Percentiles rank a stretch among this genome's conserved stretches.
Conservation (phyloP, 2,329 filamentous ascomycete species). For the Neonectria punicea region DNA sequence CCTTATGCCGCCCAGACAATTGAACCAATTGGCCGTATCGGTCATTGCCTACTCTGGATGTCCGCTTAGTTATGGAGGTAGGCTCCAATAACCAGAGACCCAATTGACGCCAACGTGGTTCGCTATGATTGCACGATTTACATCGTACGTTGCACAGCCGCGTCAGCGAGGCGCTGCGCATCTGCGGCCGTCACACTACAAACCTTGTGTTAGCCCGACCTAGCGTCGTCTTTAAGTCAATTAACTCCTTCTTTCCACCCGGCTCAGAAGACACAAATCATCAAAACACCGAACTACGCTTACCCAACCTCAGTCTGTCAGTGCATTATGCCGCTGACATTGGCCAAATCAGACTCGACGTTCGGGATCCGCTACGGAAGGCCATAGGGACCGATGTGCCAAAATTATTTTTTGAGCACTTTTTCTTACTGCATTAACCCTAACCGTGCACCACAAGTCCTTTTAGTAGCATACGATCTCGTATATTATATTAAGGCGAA, state of each 20-base stretch:
- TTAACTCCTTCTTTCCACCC: background rate
- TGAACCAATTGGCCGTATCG: background rate
- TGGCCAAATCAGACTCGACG: background rate
- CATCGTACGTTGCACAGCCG: background rate
- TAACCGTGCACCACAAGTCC: no score
- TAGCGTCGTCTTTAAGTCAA: background rate
- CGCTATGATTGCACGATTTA: background rate
- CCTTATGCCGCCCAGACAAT: background rate
- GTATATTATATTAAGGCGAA: no score
- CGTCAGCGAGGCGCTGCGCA: background rate
- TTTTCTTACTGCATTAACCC: no score
- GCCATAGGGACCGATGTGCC: no score
- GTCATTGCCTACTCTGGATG: background rate
- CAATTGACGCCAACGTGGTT: background rate
- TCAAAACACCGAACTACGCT: no score
- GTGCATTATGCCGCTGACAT: conserved; percentile 15
- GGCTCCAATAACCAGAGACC: background rate
- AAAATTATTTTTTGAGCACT: no score
- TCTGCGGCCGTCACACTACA: background rate
- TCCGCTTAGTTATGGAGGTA: background rate
- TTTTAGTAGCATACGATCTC: no score
- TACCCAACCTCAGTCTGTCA: background rate
- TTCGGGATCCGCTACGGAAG: conserved; percentile 29
- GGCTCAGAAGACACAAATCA: background rate
- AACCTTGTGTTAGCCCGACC: background rate